A percentile compares a stretch with the other conserved stretches of the same genome.
phyloP scores from a whole-genome alignment of 2,329 filamentous ascomycete species.

The Penicillium crustosum region DNA sequence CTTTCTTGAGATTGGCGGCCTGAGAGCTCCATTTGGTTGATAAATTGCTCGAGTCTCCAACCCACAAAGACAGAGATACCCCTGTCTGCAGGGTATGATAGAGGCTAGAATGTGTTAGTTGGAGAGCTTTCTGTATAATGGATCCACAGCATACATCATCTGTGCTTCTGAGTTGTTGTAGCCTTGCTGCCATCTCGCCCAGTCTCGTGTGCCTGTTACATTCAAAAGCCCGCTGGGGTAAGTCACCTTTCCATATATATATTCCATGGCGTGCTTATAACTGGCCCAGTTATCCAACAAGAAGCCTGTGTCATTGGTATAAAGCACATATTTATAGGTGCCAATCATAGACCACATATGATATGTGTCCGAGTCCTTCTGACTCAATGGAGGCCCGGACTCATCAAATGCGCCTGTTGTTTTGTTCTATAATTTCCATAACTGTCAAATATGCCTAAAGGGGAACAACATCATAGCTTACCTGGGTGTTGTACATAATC shows the following conservation, averaged over 20 bases:
- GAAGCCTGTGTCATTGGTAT: slow-evolving; percentile 54
- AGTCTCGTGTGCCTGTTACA: slow-evolving; percentile 52
- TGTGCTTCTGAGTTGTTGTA: slow-evolving; percentile 54
- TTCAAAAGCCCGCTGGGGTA: slow-evolving; percentile 49
- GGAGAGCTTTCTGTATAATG: neutral
- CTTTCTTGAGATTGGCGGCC: slow-evolving; percentile 41
- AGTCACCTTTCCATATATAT: slow-evolving; percentile 47
- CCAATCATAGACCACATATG: slow-evolving; percentile 58
- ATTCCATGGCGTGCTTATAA: slow-evolving; percentile 51
- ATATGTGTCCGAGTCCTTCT: slow-evolving; percentile 37
- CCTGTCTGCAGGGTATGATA: slow-evolving; percentile 58
- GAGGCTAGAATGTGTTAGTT: slow-evolving; percentile 30
- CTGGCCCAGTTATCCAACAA: slow-evolving; percentile 49
- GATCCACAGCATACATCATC: slow-evolving; percentile 43
- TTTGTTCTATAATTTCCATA: slow-evolving; percentile 18
- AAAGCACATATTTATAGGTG: slow-evolving; percentile 59
- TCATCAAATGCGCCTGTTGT: slow-evolving; percentile 38
- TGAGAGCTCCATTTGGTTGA: slow-evolving; percentile 42
- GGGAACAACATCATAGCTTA: slow-evolving; percentile 4
- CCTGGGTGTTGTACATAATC: slow-evolving; percentile 49
- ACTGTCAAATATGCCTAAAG: neutral
- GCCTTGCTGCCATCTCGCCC: slow-evolving; percentile 53
- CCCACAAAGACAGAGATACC: slow-evolving; percentile 51
- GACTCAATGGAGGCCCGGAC: slow-evolving; percentile 37
- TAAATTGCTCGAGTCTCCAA: slow-evolving; percentile 44